Evolutionary conservation across 441 rosid species (phyloP), one percentile per base, ranked within the genome.

Genomic region (Populus trichocarpa): DNA sequence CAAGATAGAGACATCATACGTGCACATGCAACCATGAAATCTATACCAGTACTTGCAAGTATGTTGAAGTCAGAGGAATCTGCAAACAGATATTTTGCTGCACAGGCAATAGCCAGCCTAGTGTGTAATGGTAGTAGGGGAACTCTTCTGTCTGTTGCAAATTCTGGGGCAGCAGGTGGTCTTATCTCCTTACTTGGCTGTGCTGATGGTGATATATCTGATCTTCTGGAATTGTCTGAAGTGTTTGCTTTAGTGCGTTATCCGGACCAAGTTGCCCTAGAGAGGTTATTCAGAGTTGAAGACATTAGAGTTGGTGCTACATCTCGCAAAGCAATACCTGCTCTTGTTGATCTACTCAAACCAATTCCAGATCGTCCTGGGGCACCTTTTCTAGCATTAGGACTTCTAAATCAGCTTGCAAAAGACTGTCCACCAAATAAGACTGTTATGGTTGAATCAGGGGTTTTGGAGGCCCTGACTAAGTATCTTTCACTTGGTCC

Each of bases 291-390:
- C 83, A 92, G 97, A 84, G 99, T 97, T 78, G 99, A 97, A 87
- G 99, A 97, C 85, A 95, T 97, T 77, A 95, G 99, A 86, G 86
- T 88, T 78, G 99, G 99, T 78, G 98, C 99, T 82, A 92, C 99
- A 81, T 97, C 99, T 77, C 90, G 99, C 72, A 97, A 97, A 88
- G 92, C 99, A 69, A 93, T 97, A 81, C 99, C 99, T 69, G 92
- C 93, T 64, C 95, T 97, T 69, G 99, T 97, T 80, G 99, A 97
- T 82, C 90, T 97, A 76, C 97, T 97, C 73, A 97, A 97, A 81
- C 99, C 99, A 70, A 97, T 97, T 85, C 99, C 99, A 70, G 99
- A 95, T 87, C 99, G 99, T 66, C 99, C 99, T 8, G 95, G 98
- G 73, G 99, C 99, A 79, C 99, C 99, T 75, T 90, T 88, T 84